phyloP scores from a whole-genome alignment of 2,329 filamentous ascomycete genomes.

The Trichoderma aggressivum region DNA sequence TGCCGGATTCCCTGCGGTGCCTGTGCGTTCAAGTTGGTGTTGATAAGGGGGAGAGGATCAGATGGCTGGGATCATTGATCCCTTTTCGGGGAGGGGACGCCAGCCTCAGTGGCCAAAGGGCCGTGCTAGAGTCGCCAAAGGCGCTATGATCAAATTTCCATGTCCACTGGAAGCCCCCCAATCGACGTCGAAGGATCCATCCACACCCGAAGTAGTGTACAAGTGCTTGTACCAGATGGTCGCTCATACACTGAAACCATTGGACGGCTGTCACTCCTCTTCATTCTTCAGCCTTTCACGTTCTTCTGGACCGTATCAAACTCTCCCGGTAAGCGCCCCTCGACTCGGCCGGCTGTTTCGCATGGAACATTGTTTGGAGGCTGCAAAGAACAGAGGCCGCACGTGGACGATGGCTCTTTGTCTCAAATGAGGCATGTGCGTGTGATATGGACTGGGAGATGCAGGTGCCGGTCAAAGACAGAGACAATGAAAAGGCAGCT shows the following conservation, averaged over 20 bases:
- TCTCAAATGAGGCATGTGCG: neutral
- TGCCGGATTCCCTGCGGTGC: neutral
- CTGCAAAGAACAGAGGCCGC: neutral
- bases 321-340: constrained; percentile 3
- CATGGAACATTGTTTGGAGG: neutral
- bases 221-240: neutral
- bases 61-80: no score
- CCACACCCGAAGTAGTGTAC: neutral
- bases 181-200: neutral
- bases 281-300: constrained; percentile 1
- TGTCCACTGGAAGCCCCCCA: neutral
- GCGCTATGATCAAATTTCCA: constrained; percentile 14
- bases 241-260: neutral
- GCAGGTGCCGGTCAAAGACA: neutral
- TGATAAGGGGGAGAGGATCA: constrained; percentile 14
- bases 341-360: neutral
- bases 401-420: neutral
- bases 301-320: neutral
- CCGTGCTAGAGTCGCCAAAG: constrained; percentile 3
- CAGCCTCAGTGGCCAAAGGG: constrained; percentile 1
- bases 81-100: constrained; percentile 12
- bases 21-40: neutral
- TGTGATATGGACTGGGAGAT: neutral
- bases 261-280: constrained; percentile 2
- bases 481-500: neutral